Base-by-base conservation (phyloP, 1,284 basidiomycete species). In the Erythrobasidium hasegawianum region DNA sequence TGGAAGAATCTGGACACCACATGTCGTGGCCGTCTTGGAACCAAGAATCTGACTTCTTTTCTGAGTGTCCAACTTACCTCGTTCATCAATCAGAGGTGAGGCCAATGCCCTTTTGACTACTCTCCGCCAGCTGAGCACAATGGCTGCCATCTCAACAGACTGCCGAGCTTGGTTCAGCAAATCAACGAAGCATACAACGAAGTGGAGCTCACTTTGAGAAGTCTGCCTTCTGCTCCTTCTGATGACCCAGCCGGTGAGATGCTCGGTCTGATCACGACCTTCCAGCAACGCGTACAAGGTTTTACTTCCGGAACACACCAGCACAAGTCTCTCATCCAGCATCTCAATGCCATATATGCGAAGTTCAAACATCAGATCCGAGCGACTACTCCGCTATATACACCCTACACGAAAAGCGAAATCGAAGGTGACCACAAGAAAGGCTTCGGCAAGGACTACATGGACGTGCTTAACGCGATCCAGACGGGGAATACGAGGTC, bases 31-130 rank as follows among this genome's bases (percentile, higher is more conserved):
- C 83, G 82, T 53, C 74, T 88, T 0, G 78, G 85, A 0, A 87
- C 86, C 0, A 71, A 71, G 2, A 83, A 81, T 55, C 77, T 89
- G 0, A 83, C 84, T 0, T 80, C 81, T 18, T 79, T 82, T 2
- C 73, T 87, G 24, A 84, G 84, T 54, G 68, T 77, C 5, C 81
- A 83, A 4, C 73, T 88, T 0, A 84, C 84, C 0, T 80, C 83
- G 57, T 76, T 85, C 1, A 86, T 87, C 33, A 75, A 81, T n/a
- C n/a, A n/a, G n/a, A n/a, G 33, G 11, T 33, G 33, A 33, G 33
- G 33, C 33, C n/a, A n/a, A n/a, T n/a, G n/a, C n/a, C n/a, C n/a
- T n/a, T n/a, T n/a, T n/a, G n/a, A n/a, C n/a, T n/a, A n/a, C n/a
- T n/a, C n/a, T n/a, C n/a, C n/a, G n/a, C n/a, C n/a, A n/a, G n/a